Evolutionary conservation across 345 rosid species (phyloP).

Genomic region (Bruguiera sexangula): DNA sequence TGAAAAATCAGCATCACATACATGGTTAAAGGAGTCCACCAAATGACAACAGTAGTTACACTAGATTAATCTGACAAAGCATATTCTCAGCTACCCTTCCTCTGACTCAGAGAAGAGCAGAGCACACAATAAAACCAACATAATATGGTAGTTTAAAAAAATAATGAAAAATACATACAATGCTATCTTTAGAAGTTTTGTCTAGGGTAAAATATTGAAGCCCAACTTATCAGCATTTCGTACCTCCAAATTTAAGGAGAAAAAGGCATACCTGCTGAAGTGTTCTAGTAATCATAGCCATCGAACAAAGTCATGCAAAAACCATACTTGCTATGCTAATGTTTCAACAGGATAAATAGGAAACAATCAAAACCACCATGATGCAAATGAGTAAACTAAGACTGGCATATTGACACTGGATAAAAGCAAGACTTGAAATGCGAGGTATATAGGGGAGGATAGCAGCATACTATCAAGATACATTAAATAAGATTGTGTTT

Average conservation of each 20-base stretch:
- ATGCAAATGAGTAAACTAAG: neutral
- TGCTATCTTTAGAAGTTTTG: no score
- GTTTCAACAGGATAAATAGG: neutral
- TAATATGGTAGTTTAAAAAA: no score
- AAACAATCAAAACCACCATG: neutral
- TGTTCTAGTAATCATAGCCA: slow-evolving; percentile 15
- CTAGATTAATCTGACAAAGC: neutral
- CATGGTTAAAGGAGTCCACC: neutral
- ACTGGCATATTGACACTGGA: neutral
- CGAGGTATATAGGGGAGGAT: neutral
- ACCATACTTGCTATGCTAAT: slow-evolving; percentile 7
- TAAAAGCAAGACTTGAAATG: neutral
- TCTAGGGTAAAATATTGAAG: neutral
- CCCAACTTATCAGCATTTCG: slow-evolving; percentile 17
- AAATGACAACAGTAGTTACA: neutral
- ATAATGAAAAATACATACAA: no score
- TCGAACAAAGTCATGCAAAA: slow-evolving; percentile 6
- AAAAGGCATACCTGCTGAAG: slow-evolving; percentile 16
- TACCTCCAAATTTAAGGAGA: slow-evolving; percentile 20
- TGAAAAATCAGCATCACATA: neutral
- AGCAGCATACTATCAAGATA: neutral
- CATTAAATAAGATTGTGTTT: neutral
- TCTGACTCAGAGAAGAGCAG: neutral
- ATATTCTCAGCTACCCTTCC: neutral
- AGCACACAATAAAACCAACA: neutral